Conservation (phyloP, 176 grass and related monocot species). For the Echinochloa phyllopogon region DNA sequence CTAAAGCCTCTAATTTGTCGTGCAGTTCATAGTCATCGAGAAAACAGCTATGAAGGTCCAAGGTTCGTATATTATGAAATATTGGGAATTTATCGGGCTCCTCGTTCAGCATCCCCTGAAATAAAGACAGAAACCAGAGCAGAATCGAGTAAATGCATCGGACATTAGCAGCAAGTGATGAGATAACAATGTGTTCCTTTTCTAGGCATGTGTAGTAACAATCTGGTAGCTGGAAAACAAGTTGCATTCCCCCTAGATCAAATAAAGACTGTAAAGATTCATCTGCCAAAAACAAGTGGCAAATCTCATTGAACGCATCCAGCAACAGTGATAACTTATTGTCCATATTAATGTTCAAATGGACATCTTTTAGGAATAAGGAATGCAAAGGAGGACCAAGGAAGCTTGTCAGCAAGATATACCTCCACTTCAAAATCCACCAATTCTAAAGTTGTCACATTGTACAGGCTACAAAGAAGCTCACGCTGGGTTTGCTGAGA, state of each 20-base stretch:
- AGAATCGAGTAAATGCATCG: background rate
- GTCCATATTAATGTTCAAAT: background rate
- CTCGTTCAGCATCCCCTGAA: conserved; percentile 27
- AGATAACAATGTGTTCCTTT: background rate
- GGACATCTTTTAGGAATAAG: background rate
- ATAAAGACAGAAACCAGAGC: background rate
- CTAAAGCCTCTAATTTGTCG: conserved; percentile 20
- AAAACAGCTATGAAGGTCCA: conserved; percentile 20
- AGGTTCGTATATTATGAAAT: conserved; percentile 1
- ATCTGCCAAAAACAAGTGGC: background rate
- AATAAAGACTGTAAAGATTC: background rate
- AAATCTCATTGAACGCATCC: background rate
- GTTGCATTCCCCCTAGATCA: background rate
- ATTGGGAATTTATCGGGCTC: background rate
- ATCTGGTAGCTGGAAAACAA: background rate
- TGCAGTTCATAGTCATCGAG: conserved; percentile 1
- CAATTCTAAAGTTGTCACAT: background rate
- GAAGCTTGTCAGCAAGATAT: background rate
- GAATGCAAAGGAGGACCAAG: background rate
- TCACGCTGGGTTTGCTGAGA: background rate
- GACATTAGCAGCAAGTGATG: background rate
- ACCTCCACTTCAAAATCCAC: background rate
- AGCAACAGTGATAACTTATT: background rate
- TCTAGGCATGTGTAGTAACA: background rate
- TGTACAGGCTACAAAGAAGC: conserved; percentile 14